Evolutionary conservation across 2,329 filamentous ascomycete species (phyloP), one percentile per base, ranked within the genome.

Genomic region (Aspergillus pseudoviridinutans): DNA sequence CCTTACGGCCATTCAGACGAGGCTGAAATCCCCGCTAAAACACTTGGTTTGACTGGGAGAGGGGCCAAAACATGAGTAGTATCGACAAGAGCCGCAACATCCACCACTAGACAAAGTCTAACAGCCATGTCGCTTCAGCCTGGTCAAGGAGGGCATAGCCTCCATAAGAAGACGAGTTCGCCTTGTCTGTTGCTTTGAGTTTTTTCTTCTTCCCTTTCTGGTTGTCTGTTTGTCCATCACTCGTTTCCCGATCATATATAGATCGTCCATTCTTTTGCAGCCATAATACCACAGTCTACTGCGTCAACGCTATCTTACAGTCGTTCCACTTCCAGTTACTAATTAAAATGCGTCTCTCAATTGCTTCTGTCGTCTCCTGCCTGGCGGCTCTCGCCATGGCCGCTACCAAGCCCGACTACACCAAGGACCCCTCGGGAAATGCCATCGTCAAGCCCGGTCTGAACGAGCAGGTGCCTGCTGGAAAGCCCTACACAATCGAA

Each of bases 401-500:
- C 59, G 65, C 69, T 68, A 73, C 69, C 55, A 24, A 62, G 32
- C 73, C 74, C 59, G 67, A 77, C 65, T 72, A 72, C 72, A 56
- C 46, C 55, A 55, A 72, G 59, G 4, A 42, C 20, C 76, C 75
- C 38, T 51, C 56, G 51, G 84, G 83, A 67, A 87, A 87, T 71
- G 74, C 84, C 53, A 82, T 87, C 74, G 64, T 64, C 61, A 71
- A 69, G 20, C 85, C 83, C 29, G 76, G 78, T 55, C 70, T 83
- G 62, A 75, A 78, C 67, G 74, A 81, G 69, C 69, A 80, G 54
- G 82, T 87, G 54, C 79, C 80, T 17, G 83, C 73, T 59, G 83
- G 83, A 71, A 68, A 79, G 70, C 66, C 76, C 55, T 87, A 78
- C 79, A 78, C 75, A 66, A 84, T 87, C 78, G 83, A 77, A 62